phyloP scores from a whole-genome alignment of 139 green algal genomes.

The Chlorella vulgaris region DNA sequence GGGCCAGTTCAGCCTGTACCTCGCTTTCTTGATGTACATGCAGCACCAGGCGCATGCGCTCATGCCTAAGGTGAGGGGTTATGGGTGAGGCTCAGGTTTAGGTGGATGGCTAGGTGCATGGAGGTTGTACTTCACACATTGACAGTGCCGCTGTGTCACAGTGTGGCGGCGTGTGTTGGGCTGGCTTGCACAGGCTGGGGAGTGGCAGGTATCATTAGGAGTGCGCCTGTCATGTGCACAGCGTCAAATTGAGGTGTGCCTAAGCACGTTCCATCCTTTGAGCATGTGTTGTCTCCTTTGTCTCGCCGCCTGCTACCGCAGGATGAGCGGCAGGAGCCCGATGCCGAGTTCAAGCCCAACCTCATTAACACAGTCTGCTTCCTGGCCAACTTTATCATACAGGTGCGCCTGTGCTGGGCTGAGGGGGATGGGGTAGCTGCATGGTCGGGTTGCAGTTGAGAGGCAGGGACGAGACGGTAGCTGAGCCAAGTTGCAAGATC shows the following conservation, averaged over 20 bases:
- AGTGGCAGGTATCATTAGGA: too few species aligned
- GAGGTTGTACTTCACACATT: not conserved
- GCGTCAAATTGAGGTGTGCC: too few species aligned
- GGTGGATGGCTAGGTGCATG: not conserved
- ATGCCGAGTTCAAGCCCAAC: slow-evolving; percentile 94
- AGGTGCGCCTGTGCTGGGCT: slow-evolving; percentile 43
- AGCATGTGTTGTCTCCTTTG: too few species aligned
- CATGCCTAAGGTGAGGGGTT: slow-evolving; percentile 61
- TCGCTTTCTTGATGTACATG: slow-evolving; percentile 80
- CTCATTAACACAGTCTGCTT: slow-evolving; percentile 98
- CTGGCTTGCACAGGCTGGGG: too few species aligned
- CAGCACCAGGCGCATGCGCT: slow-evolving; percentile 59
- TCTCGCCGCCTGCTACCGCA: too few species aligned
- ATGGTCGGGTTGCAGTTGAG: too few species aligned
- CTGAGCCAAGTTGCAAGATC: too few species aligned
- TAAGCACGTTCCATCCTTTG: too few species aligned
- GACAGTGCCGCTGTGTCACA: too few species aligned
- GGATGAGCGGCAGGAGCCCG: slow-evolving; percentile 75
- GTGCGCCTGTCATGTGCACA: too few species aligned
- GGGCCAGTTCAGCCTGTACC: slow-evolving; percentile 89
- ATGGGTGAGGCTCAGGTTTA: not conserved
- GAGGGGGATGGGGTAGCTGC: not conserved
- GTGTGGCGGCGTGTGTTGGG: not conserved
- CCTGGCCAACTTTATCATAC: slow-evolving; percentile 86
- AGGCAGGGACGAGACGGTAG: too few species aligned